Evolutionary conservation across 306 rosid genomes (phyloP), one percentile per base, ranked within the genome.

Genomic region (Fragaria vesca): DNA sequence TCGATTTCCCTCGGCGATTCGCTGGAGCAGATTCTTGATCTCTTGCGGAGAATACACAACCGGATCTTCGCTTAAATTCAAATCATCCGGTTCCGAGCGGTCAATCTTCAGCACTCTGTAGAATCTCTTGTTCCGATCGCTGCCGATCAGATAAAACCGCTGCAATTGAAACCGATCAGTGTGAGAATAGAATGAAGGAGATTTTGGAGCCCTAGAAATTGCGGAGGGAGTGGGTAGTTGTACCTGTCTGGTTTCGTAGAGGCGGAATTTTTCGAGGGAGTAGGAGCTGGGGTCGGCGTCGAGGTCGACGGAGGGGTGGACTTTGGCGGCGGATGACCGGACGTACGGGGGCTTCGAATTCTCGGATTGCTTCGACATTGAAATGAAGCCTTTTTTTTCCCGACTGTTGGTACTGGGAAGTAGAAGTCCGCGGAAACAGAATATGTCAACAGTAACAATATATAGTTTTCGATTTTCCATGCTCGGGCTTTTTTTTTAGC

Each of bases 181-280:
- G 7, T 8, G 24, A 18, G 3, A 17, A 43, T 18, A 50, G 17
- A 58, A 3, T 10, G 34, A 42, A 2, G 57, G 62, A 60, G 70
- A 60, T 38, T 73, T 40, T 1, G 42, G 61, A 71, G 62, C 43
- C 54, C 72, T 18, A 54, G 43, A 66, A 73, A 24, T 48, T 26
- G 58, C 0, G 58, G 24, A 52, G 58, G 24, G 55, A n/a, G 1
- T 2, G 15, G 2, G 60, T 17, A 30, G 15, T 8, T 5, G 47
- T 86, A 93, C 97, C 89, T 93, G 92, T 85, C 93, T 82, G 71
- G 98, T 95, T 83, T 95, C 97, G 80, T 90, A 92, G 40, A 95
- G 97, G 66, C 72, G 86, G 86, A 92, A 95, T 72, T 95, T 95
- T 86, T 95, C 97, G 30, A 89, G 93, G 40, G 97, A 90, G 82